These are phyloP conservation scores for Phoma herbarum DNA, from an alignment of 2,329 filamentous ascomycete genomes.

Conservation along the genomic window DNA sequence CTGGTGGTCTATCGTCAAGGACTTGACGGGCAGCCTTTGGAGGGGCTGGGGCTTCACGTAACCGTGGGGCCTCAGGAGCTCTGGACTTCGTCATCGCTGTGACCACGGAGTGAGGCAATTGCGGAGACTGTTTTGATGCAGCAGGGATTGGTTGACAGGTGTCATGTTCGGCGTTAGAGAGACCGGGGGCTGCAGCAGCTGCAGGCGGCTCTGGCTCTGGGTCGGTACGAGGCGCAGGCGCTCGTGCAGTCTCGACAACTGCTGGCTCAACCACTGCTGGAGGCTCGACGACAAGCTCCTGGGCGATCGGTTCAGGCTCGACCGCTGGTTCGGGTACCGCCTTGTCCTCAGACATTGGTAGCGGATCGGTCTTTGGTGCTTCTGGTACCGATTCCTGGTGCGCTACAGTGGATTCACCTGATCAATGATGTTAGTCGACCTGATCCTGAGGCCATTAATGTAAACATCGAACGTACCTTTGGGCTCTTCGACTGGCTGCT, in stretches of 20 bases:
- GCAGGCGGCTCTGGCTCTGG: slow-evolving; percentile 23
- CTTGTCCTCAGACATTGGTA: slow-evolving; percentile 6
- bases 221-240: slow-evolving; percentile 21
- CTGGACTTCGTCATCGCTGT: slow-evolving; percentile 32
- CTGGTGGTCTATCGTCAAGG: slow-evolving; percentile 46
- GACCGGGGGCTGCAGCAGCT: slow-evolving; percentile 19
- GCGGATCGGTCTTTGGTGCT: slow-evolving; percentile 11
- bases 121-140: slow-evolving; percentile 25
- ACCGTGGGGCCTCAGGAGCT: slow-evolving; percentile 27
- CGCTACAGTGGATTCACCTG: slow-evolving; percentile 13
- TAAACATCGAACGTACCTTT: slow-evolving; percentile 2
- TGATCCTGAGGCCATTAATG: not conserved
- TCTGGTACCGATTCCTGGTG: slow-evolving; percentile 16
- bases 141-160: slow-evolving; percentile 30
- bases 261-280: slow-evolving; percentile 19
- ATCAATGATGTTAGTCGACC: slow-evolving; percentile 3
- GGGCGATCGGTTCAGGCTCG: slow-evolving; percentile 17
- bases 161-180: slow-evolving; percentile 20
- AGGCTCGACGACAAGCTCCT: slow-evolving; percentile 16
- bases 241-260: slow-evolving; percentile 19
- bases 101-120: slow-evolving; percentile 34
- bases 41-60: slow-evolving; percentile 40
- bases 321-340: slow-evolving; percentile 17
- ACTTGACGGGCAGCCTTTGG: slow-evolving; percentile 34
- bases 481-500: slow-evolving; percentile 10